Percentiles rank a stretch among this genome's conserved stretches.
Conservation (phyloP, 768 basidiomycete genomes). For the Mycena sanguinolenta region DNA sequence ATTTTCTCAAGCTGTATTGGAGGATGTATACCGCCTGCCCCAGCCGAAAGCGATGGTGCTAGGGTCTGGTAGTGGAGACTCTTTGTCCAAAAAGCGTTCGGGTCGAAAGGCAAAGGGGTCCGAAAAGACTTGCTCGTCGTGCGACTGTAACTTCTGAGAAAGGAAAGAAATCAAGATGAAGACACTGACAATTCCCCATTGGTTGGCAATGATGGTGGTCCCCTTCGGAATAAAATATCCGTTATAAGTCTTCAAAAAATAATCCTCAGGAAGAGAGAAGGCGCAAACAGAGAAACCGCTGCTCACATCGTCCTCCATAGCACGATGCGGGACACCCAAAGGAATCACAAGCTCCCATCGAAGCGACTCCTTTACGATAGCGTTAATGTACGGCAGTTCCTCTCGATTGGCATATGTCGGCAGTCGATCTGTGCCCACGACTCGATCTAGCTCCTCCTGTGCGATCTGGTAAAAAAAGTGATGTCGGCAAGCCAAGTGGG, state of each 20-base stretch:
- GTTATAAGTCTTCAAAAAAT: slow-evolving; percentile 22
- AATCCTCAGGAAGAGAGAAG: not conserved
- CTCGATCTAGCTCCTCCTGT: slow-evolving; percentile 29
- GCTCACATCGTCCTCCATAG: slow-evolving; percentile 32
- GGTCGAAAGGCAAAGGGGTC: slow-evolving; percentile 47
- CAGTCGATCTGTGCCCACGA: slow-evolving; percentile 22
- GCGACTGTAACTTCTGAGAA: slow-evolving; percentile 34
- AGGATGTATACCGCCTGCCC: slow-evolving; percentile 36
- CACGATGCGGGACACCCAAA: slow-evolving; percentile 29
- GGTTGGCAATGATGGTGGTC: slow-evolving; percentile 35
- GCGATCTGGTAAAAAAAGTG: slow-evolving; percentile 6
- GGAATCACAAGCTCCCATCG: slow-evolving; percentile 28
- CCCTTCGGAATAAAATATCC: slow-evolving; percentile 40
- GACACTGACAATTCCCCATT: slow-evolving; percentile 29
- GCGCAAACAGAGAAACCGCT: not conserved
- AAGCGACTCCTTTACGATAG: slow-evolving; percentile 26
- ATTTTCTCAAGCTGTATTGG: not conserved
- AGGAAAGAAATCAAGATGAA: not conserved
- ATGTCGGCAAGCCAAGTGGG: not conserved
- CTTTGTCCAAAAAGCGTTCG: slow-evolving; percentile 41
- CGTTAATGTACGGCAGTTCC: slow-evolving; percentile 19
- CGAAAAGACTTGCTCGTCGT: slow-evolving; percentile 42
- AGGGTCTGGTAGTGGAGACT: slow-evolving; percentile 25
- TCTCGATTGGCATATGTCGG: slow-evolving; percentile 20
- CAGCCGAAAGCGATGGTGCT: slow-evolving; percentile 38